A percentile compares a stretch with the other conserved stretches of the same genome.
Conservation (phyloP, 306 rosid species). For the Carpinus fangiana region DNA sequence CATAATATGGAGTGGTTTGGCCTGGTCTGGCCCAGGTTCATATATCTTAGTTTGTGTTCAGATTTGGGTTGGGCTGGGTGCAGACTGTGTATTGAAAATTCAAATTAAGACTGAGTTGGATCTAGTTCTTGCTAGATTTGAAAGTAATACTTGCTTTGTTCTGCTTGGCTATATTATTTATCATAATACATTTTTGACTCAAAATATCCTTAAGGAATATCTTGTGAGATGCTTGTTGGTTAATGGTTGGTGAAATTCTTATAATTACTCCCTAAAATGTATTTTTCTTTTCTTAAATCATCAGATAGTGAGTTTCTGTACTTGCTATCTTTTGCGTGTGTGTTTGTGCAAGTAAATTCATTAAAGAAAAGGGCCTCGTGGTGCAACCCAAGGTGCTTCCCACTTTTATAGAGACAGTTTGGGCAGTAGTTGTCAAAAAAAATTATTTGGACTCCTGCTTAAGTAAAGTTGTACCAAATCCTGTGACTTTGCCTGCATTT, state of each 20-base stretch:
- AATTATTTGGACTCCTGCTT: background rate
- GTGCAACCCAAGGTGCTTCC: background rate
- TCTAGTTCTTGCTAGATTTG: background rate
- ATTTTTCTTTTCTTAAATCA: background rate
- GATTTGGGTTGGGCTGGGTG: background rate
- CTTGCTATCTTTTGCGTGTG: background rate
- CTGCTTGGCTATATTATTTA: background rate
- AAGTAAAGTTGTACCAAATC: background rate
- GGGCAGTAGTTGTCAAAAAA: background rate
- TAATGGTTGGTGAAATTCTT: background rate
- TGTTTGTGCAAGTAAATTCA: background rate
- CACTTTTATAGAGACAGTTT: background rate
- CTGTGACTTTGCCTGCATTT: constrained; percentile 2
- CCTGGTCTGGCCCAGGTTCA: background rate
- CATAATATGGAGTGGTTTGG: background rate
- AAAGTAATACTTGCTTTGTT: constrained; percentile 1
- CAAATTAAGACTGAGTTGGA: background rate
- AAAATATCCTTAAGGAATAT: background rate
- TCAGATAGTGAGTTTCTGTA: background rate
- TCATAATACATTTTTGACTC: background rate
- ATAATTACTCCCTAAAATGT: background rate
- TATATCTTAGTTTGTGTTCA: background rate
- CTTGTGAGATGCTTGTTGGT: background rate
- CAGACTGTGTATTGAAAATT: background rate
- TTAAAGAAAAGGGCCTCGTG: background rate